Percentiles rank a stretch among this genome's conserved stretches.
phyloP scores from a whole-genome alignment of 2,329 filamentous ascomycete genomes.

The Hypoxylon sp. region DNA sequence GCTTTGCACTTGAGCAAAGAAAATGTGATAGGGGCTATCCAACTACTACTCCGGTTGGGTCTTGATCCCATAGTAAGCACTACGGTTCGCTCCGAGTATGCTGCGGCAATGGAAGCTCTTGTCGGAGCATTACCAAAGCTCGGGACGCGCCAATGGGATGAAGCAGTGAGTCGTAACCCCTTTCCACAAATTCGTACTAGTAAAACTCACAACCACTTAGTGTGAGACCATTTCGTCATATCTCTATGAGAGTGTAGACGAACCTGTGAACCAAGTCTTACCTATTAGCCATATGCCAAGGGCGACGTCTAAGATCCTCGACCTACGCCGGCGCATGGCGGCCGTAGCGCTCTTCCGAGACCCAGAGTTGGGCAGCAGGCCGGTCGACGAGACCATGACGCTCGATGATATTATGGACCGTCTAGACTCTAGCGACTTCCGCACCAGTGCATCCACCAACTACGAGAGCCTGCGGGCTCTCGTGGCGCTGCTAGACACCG shows the following conservation, averaged over 20 bases:
- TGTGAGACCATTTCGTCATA: constrained; percentile 65
- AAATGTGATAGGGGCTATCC: constrained; percentile 59
- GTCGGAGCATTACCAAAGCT: constrained; percentile 58
- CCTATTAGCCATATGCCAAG: constrained; percentile 73
- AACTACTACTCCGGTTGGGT: constrained; percentile 68
- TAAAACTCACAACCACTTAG: constrained; percentile 54
- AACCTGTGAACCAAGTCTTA: constrained; percentile 68
- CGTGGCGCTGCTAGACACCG: constrained; percentile 79
- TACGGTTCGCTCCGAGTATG: constrained; percentile 48
- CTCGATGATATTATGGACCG: constrained; percentile 63
- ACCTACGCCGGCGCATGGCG: constrained; percentile 77
- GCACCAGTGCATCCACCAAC: constrained; percentile 70
- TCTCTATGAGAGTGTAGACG: constrained; percentile 63
- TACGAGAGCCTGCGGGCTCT: constrained; percentile 77
- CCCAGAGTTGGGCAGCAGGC: constrained; percentile 57
- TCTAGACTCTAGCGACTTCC: constrained; percentile 65
- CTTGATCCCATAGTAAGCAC: constrained; percentile 64
- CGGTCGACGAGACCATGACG: constrained; percentile 60
- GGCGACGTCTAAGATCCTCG: constrained; percentile 64
- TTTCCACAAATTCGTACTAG: constrained; percentile 2
- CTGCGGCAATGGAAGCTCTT: constrained; percentile 60
- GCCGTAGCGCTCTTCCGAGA: constrained; percentile 73
- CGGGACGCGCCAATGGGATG: constrained; percentile 56
- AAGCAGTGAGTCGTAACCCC: constrained; percentile 58
- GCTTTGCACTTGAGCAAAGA: constrained; percentile 56